These are phyloP conservation scores for Excoecaria cochinchinensis DNA, from an alignment of 345 rosid genomes.

Conservation along the genomic window DNA sequence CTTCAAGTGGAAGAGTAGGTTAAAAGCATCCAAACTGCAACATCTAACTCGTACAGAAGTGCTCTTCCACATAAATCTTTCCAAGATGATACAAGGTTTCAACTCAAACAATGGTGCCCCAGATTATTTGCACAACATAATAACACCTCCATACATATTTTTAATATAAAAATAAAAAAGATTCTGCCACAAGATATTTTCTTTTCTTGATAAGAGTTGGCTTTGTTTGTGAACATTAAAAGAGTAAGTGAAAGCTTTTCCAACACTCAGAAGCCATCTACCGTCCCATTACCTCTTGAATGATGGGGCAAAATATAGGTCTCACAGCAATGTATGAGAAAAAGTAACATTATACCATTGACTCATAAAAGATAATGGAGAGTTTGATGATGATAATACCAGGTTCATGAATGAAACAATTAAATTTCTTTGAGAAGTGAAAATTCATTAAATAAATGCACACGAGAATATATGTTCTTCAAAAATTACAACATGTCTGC, in stretches of 20 bases:
- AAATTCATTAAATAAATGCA: neutral
- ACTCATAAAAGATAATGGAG: neutral
- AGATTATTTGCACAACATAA: neutral
- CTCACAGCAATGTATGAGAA: neutral
- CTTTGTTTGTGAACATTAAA: neutral
- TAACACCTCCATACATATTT: neutral
- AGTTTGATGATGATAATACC: neutral
- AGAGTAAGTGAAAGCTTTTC: too few species aligned
- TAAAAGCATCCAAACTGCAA: conserved; percentile 1
- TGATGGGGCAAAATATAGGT: neutral
- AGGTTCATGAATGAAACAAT: neutral
- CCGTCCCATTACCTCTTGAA: neutral
- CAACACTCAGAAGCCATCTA: neutral
- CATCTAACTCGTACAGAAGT: conserved; percentile 6
- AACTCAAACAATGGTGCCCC: neutral
- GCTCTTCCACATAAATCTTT: neutral
- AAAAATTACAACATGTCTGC: neutral
- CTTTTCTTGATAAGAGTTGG: neutral
- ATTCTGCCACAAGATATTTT: neutral
- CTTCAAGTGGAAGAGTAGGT: neutral
- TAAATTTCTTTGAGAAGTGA: neutral
- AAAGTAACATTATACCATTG: too few species aligned
- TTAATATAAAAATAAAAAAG: neutral
- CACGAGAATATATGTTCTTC: neutral
- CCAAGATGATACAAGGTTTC: neutral